Evolutionary conservation across 2,329 filamentous ascomycete species (phyloP).

Genomic region (Lanzia echinophila): DNA sequence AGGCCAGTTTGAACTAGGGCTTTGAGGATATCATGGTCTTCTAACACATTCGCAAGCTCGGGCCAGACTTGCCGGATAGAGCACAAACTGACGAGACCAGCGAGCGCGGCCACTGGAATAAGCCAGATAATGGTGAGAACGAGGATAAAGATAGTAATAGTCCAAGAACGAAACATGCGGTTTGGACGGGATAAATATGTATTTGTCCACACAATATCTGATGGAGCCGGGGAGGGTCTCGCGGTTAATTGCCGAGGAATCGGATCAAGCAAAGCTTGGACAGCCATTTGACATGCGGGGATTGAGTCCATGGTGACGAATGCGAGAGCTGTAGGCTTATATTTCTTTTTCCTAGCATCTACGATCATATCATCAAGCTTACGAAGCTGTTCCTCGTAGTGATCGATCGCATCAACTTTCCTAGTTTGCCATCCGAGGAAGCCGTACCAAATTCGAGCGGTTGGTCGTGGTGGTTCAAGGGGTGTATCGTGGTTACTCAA

Average conservation of each 20-base stretch:
- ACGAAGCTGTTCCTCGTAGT: slow-evolving; percentile 82
- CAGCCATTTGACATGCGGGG: slow-evolving; percentile 87
- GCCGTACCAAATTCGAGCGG: slow-evolving; percentile 71
- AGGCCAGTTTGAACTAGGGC: slow-evolving; percentile 81
- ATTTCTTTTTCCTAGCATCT: slow-evolving; percentile 65
- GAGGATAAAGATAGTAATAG: slow-evolving; percentile 74
- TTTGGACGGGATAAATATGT: slow-evolving; percentile 73
- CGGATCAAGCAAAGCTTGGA: slow-evolving; percentile 89
- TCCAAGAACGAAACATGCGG: slow-evolving; percentile 74
- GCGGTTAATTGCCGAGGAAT: slow-evolving; percentile 80
- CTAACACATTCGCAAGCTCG: slow-evolving; percentile 58
- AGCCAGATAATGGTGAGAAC: slow-evolving; percentile 86
- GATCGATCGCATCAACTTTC: slow-evolving; percentile 84
- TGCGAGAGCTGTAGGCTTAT: slow-evolving; percentile 71
- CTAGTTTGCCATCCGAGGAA: slow-evolving; percentile 64
- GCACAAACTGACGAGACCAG: slow-evolving; percentile 72
- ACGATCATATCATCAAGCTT: slow-evolving; percentile 69
- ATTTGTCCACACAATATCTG: slow-evolving; percentile 92
- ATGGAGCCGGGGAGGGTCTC: slow-evolving; percentile 77
- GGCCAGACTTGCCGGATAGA: slow-evolving; percentile 71
- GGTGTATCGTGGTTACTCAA: slow-evolving; percentile 40
- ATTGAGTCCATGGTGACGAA: slow-evolving; percentile 98
- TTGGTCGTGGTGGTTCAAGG: slow-evolving; percentile 52
- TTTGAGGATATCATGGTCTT: slow-evolving; percentile 60
- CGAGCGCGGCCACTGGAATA: slow-evolving; percentile 70